Base-by-base conservation (phyloP, 495 filamentous ascomycete genomes). In the Aspergillus cavernicola region DNA sequence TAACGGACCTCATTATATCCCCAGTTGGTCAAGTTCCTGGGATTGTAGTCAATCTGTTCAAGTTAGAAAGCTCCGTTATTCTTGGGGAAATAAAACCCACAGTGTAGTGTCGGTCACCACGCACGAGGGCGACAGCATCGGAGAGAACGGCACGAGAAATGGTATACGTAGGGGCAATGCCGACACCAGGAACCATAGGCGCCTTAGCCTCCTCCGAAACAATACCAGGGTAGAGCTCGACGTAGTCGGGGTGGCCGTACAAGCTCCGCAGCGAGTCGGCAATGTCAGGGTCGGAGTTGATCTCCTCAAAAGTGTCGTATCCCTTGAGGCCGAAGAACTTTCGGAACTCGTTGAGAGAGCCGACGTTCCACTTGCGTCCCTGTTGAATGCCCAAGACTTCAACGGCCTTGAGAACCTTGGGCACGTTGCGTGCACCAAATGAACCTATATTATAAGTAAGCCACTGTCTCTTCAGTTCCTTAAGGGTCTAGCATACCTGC, bases 21-120 rank as follows among this genome's bases (percentile, higher is more conserved):
- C 83, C 83, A 85, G 69, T 88, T 93, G 23, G 92, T 97, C 36
- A 96, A 74, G 58, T 85, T 85, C 13, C 80, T 77, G 0, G 92
- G 80, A 57, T 84, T 87, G 68, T 92, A 90, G 59, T 82, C 79
- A 58, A 80, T 68, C 47, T 78, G 23, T 1, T 39, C 20, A 35
- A 3, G 15, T 62, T 48, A 65, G 57, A 10, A 18, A n/a, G 31
- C 36, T 43, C 40, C 20, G 20, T 37, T 35, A 18, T 10, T 29
- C 11, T n/a, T n/a, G 16, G 13, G 29, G n/a, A 19, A 15, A 20
- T 33, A 10, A 26, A 48, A 65, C 67, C 60, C 66, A 71, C 65
- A 24, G 76, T 80, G 61, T 80, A 79, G 62, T 77, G 70, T 52
- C 77, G 65, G 50, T 81, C 78, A 55, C 75, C 77, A 55, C 78